Evolutionary conservation across 306 rosid genomes (phyloP).

Genomic region (Pachyrhizus erosus): DNA sequence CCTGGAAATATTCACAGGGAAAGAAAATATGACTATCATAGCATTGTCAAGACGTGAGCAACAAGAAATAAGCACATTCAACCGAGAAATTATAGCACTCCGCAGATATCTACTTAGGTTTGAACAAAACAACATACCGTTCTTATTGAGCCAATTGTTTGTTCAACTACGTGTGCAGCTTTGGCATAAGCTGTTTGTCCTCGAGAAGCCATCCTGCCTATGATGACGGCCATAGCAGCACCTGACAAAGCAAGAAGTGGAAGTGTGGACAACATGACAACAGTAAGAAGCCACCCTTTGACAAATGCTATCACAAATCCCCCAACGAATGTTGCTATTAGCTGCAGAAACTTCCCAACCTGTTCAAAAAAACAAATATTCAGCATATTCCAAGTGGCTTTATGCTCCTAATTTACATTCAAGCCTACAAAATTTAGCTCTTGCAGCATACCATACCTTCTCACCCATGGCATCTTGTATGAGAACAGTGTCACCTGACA

Average conservation of each 20-base stretch:
- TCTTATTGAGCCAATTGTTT: conserved; percentile 85
- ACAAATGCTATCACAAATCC: conserved; percentile 71
- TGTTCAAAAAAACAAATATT: conserved; percentile 27
- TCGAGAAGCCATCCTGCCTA: conserved; percentile 65
- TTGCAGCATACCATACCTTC: conserved; percentile 57
- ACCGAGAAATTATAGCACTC: no score
- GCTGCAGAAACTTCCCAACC: conserved; percentile 83
- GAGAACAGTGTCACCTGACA: conserved; percentile 85
- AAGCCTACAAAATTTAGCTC: background rate
- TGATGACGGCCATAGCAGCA: conserved; percentile 60
- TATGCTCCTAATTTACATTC: no score
- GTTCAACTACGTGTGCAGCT: conserved; percentile 82
- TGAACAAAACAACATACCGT: conserved; percentile 64
- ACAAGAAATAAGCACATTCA: no score
- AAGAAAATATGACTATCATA: background rate
- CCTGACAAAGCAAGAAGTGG: conserved; percentile 75
- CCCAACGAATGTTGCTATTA: conserved; percentile 66
- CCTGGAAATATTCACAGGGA: conserved; percentile 46
- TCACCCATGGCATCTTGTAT: conserved; percentile 91
- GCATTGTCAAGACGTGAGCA: no score
- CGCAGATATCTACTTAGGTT: no score
- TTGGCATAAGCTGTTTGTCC: conserved; percentile 78
- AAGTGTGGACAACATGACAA: conserved; percentile 73
- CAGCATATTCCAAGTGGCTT: background rate
- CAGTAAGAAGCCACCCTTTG: conserved; percentile 86